Conservation (phyloP, 2,329 filamentous ascomycete species). For the Verticillium nonalfalfae region DNA sequence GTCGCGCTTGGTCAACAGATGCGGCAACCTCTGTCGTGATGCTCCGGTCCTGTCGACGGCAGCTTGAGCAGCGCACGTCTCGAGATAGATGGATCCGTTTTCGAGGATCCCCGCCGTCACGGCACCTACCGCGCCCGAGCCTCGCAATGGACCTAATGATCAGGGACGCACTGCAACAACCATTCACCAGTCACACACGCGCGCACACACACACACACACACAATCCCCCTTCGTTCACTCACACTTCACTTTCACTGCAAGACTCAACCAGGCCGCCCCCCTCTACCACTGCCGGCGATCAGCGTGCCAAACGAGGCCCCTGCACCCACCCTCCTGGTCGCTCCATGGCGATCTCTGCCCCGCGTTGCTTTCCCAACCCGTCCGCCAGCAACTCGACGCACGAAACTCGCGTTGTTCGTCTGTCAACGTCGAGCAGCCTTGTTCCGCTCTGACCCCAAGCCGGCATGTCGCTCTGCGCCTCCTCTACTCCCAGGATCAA, state of each 20-base stretch:
- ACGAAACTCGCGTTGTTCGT: neutral
- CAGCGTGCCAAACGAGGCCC: neutral
- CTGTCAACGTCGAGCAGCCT: neutral
- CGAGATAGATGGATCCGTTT: neutral
- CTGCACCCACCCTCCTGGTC: neutral
- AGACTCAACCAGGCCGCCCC: neutral
- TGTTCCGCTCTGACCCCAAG: neutral
- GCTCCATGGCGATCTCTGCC: neutral
- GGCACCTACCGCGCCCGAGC: neutral
- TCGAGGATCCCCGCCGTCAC: neutral
- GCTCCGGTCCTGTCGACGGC: neutral
- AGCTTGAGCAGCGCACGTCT: neutral
- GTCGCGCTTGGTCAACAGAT: neutral
- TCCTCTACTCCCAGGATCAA: neutral
- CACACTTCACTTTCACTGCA: neutral
- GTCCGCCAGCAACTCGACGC: neutral
- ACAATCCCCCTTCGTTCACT: neutral
- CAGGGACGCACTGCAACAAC: neutral
- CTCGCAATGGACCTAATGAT: neutral
- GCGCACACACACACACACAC: too few species aligned
- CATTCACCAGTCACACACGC: too few species aligned
- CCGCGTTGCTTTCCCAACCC: neutral
- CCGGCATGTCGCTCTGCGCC: neutral
- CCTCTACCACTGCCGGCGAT: neutral
- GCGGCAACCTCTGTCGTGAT: neutral